Base-by-base conservation (phyloP, 2,329 filamentous ascomycete species). In the Chrysoporthe puriensis region DNA sequence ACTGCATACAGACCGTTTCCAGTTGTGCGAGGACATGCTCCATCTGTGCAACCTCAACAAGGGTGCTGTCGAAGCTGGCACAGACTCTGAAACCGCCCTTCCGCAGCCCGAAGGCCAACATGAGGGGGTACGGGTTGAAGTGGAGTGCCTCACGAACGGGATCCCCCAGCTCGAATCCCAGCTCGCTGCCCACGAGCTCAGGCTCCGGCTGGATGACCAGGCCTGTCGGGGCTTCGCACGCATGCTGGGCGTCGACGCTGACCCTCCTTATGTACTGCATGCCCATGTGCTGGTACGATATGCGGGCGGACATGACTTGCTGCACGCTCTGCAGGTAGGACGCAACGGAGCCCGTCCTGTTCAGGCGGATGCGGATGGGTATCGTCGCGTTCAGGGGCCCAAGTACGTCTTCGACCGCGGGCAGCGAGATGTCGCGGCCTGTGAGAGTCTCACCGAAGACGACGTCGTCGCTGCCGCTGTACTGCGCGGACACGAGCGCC, bases 391-490 rank as follows among this genome's bases (percentile, higher is more conserved):
- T 64, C 1, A 68, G 87, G 1, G 86, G 86, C 0, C 86, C 87
- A 69, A 87, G 83, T 60, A 89, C 88, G 68, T 85, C 77, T 68
- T 87, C 84, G 70, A 79, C 78, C 2, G 82, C 83, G 0, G 79
- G 72, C 36, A 86, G 77, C 1, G 83, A 79, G 0, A 82, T 81
- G 66, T 84, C 84, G 34, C 87, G 84, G 2, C 87, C 86, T 0
- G 86, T 87, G 3, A 89, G 77, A 0, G 86, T 88, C 77, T 87
- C 85, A 13, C 86, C 87, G 68, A 88, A 88, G 16, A 88, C 78
- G 7, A 88, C 79, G 67, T 89, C 86, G 26, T 79, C 74, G 40
- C 79, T 82, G 13, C 81, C 82, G 52, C 82, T 82, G 73, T 88
- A 88, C 46, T 82, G 78, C 0, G 85, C 83, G 0, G 85, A 82